Percentiles rank a stretch among this genome's conserved stretches.
Evolutionary conservation across 805 yeast genomes (phyloP).

Genomic region (Ogataea chonburiensis): DNA sequence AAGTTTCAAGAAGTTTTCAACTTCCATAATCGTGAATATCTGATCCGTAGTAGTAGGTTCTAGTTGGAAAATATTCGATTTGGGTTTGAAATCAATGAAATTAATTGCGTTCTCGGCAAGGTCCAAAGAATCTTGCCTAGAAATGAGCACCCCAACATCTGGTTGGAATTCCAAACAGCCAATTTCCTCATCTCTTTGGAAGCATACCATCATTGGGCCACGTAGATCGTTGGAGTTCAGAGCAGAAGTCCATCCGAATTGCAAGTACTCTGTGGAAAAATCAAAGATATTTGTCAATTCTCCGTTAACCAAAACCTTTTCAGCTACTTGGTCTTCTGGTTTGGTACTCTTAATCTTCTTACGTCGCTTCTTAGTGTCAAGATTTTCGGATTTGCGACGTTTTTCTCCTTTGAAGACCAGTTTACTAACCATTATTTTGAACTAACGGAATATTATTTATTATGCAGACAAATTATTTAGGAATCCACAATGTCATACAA

Average conservation of each 20-base stretch:
- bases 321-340: conserved; percentile 9
- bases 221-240: conserved; percentile 20
- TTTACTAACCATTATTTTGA: conserved; percentile 31
- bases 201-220: conserved; percentile 28
- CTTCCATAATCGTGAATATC: conserved; percentile 28
- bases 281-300: conserved; percentile 15
- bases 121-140: conserved; percentile 15
- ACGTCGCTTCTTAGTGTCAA: conserved; percentile 2
- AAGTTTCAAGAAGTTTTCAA: conserved; percentile 21
- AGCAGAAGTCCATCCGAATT: conserved; percentile 34
- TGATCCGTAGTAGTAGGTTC: conserved; percentile 31
- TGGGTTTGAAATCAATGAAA: conserved; percentile 20
- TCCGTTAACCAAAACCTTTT: conserved; percentile 27
- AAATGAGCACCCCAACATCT: conserved; percentile 5
- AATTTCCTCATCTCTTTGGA: conserved; percentile 11
- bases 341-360: conserved; percentile 5
- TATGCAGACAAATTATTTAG: conserved; percentile 4
- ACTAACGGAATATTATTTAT: conserved; percentile 1
- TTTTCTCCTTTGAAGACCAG: conserved; percentile 34
- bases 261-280: conserved; percentile 20
- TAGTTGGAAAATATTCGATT: conserved; percentile 13
- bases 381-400: conserved; percentile 17
- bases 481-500: conserved; percentile 51
- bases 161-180: conserved; percentile 20
- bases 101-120: conserved; percentile 19